These are phyloP conservation scores for Globisporangium carolinianum DNA, from an alignment of 352 stramenopile genomes.

Conservation along the genomic window DNA sequence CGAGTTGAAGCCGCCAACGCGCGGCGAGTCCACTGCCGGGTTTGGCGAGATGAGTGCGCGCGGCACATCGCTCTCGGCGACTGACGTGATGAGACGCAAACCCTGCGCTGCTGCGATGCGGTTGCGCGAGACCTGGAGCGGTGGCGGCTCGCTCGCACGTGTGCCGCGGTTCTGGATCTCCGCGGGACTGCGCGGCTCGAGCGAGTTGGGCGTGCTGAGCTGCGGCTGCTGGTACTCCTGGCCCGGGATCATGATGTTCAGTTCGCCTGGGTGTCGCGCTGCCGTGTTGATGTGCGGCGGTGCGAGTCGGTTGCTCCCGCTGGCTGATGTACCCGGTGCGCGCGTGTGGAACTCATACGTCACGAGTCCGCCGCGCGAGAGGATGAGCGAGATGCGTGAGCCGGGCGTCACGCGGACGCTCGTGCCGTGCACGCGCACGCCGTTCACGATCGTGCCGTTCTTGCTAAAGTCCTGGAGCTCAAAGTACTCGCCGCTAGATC, in stretches of 20 bases:
- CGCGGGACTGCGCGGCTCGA: conserved; percentile 60
- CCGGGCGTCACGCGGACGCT: conserved; percentile 62
- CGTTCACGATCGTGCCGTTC: conserved; percentile 86
- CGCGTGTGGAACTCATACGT: conserved; percentile 86
- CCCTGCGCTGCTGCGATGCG: conserved; percentile 48
- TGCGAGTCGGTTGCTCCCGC: conserved; percentile 11
- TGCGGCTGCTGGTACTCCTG: conserved; percentile 74
- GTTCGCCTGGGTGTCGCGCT: conserved; percentile 24
- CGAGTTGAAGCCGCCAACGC: conserved; percentile 67
- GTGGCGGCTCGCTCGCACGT: conserved; percentile 19
- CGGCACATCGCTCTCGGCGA: conserved; percentile 75
- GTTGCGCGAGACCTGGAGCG: conserved; percentile 21
- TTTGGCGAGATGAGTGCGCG: conserved; percentile 80
- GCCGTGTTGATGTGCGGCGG: conserved; percentile 51
- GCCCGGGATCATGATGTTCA: conserved; percentile 39
- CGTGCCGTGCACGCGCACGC: conserved; percentile 77
- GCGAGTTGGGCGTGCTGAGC: conserved; percentile 17
- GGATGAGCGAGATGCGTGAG: conserved; percentile 78
- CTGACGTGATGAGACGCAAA: conserved; percentile 75
- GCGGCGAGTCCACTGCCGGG: conserved; percentile 76
- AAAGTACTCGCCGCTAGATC: conserved; percentile 41
- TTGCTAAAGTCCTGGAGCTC: conserved; percentile 88
- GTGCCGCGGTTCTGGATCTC: conserved; percentile 77
- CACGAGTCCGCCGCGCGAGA: conserved; percentile 74
- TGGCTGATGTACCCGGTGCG: conserved; percentile 2